These are phyloP conservation scores for Spongiforma sp. DNA, from an alignment of 1,284 basidiomycete genomes.

Conservation along the genomic window DNA sequence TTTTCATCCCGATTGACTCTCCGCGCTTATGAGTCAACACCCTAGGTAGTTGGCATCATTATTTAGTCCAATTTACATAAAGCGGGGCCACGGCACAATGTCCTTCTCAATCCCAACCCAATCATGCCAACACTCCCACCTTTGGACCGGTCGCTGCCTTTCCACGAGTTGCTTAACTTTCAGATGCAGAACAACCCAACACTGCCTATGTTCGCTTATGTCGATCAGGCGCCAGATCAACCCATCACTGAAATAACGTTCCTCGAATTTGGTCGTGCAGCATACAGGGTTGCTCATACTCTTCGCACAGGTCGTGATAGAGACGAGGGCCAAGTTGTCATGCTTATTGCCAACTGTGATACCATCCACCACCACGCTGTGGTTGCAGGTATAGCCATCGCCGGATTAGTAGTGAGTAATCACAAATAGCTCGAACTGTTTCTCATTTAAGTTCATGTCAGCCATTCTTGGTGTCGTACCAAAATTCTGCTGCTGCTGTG, in stretches of 20 bases:
- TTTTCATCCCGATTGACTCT: too few species aligned
- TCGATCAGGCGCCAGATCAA: neutral
- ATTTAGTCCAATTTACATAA: too few species aligned
- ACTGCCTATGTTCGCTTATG: conserved; percentile 18
- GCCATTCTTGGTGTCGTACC: conserved; percentile 39
- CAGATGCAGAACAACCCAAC: too few species aligned
- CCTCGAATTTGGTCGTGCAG: conserved; percentile 33
- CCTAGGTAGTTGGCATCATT: too few species aligned
- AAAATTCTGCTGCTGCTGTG: conserved; percentile 37
- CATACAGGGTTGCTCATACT: conserved; percentile 27
- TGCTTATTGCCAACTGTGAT: conserved; percentile 34
- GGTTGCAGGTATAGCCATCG: too few species aligned
- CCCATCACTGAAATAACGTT: too few species aligned
- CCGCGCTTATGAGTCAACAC: too few species aligned
- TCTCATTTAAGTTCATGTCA: conserved; percentile 14
- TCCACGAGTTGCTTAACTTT: too few species aligned
- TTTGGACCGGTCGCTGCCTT: conserved; percentile 16
- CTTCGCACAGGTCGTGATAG: conserved; percentile 19
- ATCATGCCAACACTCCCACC: neutral
- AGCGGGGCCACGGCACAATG: too few species aligned
- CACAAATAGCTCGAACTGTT: too few species aligned
- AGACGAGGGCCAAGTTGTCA: conserved; percentile 30
- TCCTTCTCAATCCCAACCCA: too few species aligned
- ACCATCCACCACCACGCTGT: conserved; percentile 33
- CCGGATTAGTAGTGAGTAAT: conserved; percentile 36